Evolutionary conservation across 2,329 filamentous ascomycete genomes (phyloP).

Genomic region (Thielaviopsis ethacetica): DNA sequence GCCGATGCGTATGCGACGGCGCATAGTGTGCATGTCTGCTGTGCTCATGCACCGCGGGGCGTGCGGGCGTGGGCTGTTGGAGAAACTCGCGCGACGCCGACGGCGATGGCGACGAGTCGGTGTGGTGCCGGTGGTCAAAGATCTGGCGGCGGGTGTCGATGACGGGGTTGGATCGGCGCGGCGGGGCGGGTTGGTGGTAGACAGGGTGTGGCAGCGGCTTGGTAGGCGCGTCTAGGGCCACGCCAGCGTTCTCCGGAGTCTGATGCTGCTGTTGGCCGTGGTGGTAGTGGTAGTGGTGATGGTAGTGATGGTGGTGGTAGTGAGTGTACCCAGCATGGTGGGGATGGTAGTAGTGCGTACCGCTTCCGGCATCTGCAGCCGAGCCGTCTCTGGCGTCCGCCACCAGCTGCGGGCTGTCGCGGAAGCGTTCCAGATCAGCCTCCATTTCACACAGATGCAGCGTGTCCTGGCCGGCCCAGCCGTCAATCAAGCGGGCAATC

Average conservation of each 20-base stretch:
- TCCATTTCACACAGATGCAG: slow-evolving; percentile 43
- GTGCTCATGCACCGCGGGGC: neutral
- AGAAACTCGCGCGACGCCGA: neutral
- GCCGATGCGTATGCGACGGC: slow-evolving; percentile 2
- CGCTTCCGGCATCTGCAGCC: neutral
- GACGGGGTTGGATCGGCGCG: neutral
- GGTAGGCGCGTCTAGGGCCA: neutral
- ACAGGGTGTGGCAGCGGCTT: neutral
- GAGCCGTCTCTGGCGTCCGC: neutral
- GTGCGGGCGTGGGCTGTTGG: neutral
- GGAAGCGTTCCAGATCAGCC: slow-evolving; percentile 41
- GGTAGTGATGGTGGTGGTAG: slow-evolving; percentile 7
- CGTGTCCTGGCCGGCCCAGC: slow-evolving; percentile 40
- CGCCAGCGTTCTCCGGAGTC: neutral
- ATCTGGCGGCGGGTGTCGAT: neutral
- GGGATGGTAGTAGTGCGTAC: neutral
- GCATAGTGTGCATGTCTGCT: slow-evolving; percentile 5
- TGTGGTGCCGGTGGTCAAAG: neutral
- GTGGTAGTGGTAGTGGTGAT: neutral
- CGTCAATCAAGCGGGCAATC: slow-evolving; percentile 43
- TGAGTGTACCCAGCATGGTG: slow-evolving; percentile 3
- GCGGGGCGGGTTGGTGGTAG: neutral
- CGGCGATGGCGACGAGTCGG: neutral
- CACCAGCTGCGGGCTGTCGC: slow-evolving; percentile 13
- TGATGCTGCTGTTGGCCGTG: neutral